Conservation (phyloP, 2,329 filamentous ascomycete genomes). For the Grosmannia huntii region DNA sequence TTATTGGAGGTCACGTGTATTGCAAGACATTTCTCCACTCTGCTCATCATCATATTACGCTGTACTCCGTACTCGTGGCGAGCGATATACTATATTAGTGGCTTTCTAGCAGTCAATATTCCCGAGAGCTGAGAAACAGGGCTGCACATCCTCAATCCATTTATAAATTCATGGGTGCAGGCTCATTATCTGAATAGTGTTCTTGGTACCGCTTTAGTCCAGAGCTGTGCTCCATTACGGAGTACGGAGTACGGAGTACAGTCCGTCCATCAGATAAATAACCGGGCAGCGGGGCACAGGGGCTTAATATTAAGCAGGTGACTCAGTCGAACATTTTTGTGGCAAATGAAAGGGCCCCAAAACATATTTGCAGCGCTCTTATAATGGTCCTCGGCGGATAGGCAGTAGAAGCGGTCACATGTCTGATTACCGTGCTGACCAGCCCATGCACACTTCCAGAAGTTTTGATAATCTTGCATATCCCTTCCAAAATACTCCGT, state of each 20-base stretch:
- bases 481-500: background rate
- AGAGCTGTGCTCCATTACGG: no score
- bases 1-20: background rate
- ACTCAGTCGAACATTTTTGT: background rate
- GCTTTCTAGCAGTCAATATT: no score
- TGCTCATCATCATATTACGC: no score
- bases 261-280: conserved; percentile 1
- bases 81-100: no score
- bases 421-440: background rate
- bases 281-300: background rate
- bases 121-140: no score
- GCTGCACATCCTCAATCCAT: no score
- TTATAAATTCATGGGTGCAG: no score
- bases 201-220: no score
- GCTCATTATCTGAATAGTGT: no score
- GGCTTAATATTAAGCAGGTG: conserved; percentile 2
- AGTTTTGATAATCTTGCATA: conserved; percentile 14
- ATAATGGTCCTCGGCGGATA: conserved; percentile 1
- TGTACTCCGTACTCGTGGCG: no score
- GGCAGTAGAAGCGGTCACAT: background rate
- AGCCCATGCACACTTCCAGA: background rate
- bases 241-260: background rate
- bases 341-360: conserved; percentile 1
- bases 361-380: background rate
- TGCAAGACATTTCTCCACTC: background rate